These are phyloP conservation scores for Mangifera indica DNA, from an alignment of 345 rosid genomes.

Conservation along the genomic window DNA sequence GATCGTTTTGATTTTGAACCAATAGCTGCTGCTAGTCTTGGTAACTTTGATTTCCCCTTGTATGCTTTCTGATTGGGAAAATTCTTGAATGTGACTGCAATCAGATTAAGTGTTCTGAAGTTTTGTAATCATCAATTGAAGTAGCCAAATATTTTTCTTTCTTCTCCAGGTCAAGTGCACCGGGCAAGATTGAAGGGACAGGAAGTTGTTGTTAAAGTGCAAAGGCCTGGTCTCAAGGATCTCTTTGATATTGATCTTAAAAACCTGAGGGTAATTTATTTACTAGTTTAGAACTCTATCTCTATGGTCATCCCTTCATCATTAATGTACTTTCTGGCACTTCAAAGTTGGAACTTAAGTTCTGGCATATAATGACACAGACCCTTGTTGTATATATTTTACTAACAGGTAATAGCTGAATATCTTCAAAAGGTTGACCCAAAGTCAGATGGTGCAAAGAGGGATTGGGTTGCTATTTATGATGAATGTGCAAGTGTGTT, in stretches of 20 bases:
- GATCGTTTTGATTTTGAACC: conserved; percentile 89
- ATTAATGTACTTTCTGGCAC: neutral
- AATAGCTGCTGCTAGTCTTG: conserved; percentile 99
- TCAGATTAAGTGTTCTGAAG: conserved; percentile 7
- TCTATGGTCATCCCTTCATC: neutral
- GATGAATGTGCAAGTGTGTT: conserved; percentile 96
- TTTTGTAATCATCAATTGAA: neutral
- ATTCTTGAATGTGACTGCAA: conserved; percentile 6
- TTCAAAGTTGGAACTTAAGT: neutral
- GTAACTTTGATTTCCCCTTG: conserved; percentile 37
- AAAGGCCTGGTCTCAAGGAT: conserved; percentile 94
- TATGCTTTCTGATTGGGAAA: conserved; percentile 18
- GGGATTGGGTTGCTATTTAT: conserved; percentile 99
- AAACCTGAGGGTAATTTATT: conserved; percentile 74
- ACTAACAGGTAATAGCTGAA: conserved; percentile 82
- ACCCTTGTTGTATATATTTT: neutral
- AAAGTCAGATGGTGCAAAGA: conserved; percentile 98
- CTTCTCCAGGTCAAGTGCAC: conserved; percentile 84
- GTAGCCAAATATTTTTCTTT: neutral
- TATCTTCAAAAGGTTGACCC: conserved; percentile 98
- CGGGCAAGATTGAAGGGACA: conserved; percentile 89
- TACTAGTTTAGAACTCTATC: neutral
- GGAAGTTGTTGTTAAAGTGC: conserved; percentile 91
- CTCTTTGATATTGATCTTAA: conserved; percentile 97
- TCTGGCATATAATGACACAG: conserved; percentile 17